Percentiles rank a stretch among this genome's conserved stretches.
These are phyloP conservation scores for Amanita rubescens DNA, from an alignment of 768 basidiomycete genomes.

Conservation along the genomic window DNA sequence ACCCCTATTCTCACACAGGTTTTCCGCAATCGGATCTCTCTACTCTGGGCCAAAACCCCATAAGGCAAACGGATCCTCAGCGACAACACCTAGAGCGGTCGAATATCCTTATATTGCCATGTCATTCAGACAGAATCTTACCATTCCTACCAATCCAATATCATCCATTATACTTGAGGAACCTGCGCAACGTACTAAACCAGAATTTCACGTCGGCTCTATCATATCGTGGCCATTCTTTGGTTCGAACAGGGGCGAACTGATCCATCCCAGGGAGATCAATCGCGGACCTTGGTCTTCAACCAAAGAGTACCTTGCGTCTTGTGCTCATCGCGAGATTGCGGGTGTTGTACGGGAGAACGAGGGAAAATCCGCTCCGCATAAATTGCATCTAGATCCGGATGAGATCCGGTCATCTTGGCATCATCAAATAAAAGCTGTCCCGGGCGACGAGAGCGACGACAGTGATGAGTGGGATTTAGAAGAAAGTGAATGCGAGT, in stretches of 20 bases:
- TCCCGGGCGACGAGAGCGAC: slow-evolving; percentile 69
- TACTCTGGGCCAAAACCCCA: slow-evolving; percentile 46
- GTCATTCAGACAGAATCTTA: slow-evolving; percentile 18
- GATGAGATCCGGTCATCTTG: slow-evolving; percentile 65
- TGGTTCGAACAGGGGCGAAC: slow-evolving; percentile 72
- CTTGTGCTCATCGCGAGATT: slow-evolving; percentile 69
- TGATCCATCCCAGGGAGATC: slow-evolving; percentile 58
- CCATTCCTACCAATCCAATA: slow-evolving; percentile 20
- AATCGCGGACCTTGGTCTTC: slow-evolving; percentile 76
- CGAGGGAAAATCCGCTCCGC: slow-evolving; percentile 70
- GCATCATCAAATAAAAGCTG: slow-evolving; percentile 59
- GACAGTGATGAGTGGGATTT: slow-evolving; percentile 75
- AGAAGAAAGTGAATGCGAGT: slow-evolving; percentile 74
- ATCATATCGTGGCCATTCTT: slow-evolving; percentile 92
- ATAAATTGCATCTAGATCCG: slow-evolving; percentile 74
- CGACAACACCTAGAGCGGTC: slow-evolving; percentile 37
- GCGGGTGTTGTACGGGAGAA: slow-evolving; percentile 67
- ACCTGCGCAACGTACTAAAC: slow-evolving; percentile 13
- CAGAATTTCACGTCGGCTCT: slow-evolving; percentile 58
- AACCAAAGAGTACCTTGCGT: slow-evolving; percentile 49
- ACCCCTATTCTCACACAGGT: slow-evolving; percentile 72
- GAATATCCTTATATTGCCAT: slow-evolving; percentile 37
- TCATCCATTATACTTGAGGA: slow-evolving; percentile 14
- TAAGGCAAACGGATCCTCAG: slow-evolving; percentile 16
- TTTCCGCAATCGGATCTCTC: slow-evolving; percentile 68